A percentile compares a stretch with the other conserved stretches of the same genome.
These are phyloP conservation scores for Cryptococcus sp. DNA, from an alignment of 1,284 basidiomycete genomes.

Conservation along the genomic window DNA sequence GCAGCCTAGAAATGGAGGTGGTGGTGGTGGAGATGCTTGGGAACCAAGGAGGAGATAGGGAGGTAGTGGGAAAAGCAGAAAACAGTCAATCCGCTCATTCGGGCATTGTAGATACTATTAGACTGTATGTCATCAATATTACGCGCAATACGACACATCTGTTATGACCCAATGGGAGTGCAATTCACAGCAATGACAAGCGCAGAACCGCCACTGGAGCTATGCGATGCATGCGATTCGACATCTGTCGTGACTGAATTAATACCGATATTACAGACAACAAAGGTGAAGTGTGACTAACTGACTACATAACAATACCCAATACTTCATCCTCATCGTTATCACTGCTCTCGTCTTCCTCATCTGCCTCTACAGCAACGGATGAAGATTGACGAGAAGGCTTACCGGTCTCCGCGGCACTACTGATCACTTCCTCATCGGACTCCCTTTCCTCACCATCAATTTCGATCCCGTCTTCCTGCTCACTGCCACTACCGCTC, in stretches of 20 bases:
- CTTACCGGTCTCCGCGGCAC: background rate
- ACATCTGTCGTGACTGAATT: background rate
- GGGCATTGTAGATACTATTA: background rate
- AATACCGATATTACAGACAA: background rate
- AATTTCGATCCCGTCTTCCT: constrained; percentile 5
- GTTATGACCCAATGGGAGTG: too few relatives aligned
- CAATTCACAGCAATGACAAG: too few relatives aligned
- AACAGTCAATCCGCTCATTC: background rate
- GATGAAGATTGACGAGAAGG: constrained; percentile 1
- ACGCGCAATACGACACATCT: too few relatives aligned
- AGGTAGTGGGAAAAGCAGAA: too few relatives aligned
- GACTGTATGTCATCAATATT: background rate
- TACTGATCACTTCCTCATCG: constrained; percentile 1
- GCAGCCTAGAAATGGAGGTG: constrained; percentile 4
- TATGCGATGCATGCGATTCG: background rate
- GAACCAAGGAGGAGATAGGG: constrained; percentile 5
- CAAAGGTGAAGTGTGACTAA: background rate
- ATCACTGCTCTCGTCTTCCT: constrained; percentile 11
- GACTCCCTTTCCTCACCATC: constrained; percentile 8
- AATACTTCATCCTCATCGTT: constrained; percentile 22
- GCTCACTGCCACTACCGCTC: constrained; percentile 1
- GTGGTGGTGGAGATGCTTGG: constrained; percentile 1
- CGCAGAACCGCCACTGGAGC: background rate
- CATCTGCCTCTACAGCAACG: background rate
- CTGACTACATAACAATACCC: constrained; percentile 13